A percentile compares a stretch with the other conserved stretches of the same genome.
Evolutionary conservation across 2,329 filamentous ascomycete genomes (phyloP).

Genomic region (Xylaria sp.): DNA sequence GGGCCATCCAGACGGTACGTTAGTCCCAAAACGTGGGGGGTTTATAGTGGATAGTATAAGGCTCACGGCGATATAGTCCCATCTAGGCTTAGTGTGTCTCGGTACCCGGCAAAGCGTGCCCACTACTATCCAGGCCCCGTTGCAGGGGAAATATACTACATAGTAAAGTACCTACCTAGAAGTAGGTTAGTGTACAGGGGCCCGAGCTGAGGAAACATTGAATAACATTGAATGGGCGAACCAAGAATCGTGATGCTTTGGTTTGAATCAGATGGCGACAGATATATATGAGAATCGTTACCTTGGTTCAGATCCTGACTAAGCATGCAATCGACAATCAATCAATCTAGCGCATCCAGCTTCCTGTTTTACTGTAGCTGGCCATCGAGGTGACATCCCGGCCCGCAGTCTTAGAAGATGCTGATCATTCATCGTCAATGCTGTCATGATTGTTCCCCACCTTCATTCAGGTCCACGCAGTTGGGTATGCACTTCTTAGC

Average conservation of each 20-base stretch:
- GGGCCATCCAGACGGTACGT: not conserved
- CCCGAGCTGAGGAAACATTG: not conserved
- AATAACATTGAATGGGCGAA: not conserved
- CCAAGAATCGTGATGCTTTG: not conserved
- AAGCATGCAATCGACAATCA: not conserved
- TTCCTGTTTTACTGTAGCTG: not conserved
- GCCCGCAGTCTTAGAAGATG: not conserved
- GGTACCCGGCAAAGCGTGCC: constrained; percentile 13
- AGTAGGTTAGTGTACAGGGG: not conserved
- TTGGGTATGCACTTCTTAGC: constrained; percentile 8
- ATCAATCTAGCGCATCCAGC: constrained; percentile 4
- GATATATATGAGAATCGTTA: not conserved
- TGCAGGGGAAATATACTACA: not conserved
- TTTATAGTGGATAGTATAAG: not conserved
- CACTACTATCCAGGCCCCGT: not conserved
- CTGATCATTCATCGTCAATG: constrained; percentile 15
- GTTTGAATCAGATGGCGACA: not conserved
- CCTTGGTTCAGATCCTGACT: constrained; percentile 5
- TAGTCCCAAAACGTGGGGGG: not conserved
- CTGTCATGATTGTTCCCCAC: constrained; percentile 21
- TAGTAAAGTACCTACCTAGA: no score
- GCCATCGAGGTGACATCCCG: constrained; percentile 8
- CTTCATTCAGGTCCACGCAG: not conserved
- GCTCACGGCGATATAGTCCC: not conserved
- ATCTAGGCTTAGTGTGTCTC: constrained; percentile 1